Percentiles rank a stretch among this genome's conserved stretches.
These are phyloP conservation scores for Acorus gramineus DNA, from an alignment of 106 monocot species.

Conservation along the genomic window DNA sequence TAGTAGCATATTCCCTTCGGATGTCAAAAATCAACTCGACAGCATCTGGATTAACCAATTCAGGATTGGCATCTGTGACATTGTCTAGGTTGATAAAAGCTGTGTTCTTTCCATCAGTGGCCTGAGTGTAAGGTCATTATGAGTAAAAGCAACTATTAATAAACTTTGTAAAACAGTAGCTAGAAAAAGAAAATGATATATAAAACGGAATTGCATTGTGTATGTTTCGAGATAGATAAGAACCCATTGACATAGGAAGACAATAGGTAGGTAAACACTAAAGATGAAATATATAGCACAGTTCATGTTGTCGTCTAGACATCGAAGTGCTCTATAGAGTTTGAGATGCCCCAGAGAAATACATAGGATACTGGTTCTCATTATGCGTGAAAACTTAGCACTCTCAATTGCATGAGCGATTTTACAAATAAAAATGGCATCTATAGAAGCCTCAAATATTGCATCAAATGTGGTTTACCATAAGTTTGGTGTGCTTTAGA, in stretches of 20 bases:
- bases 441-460: no score
- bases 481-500: no score
- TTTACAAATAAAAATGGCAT: no score
- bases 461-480: no score
- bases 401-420: no score
- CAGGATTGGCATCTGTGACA: slow-evolving; percentile 11
- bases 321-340: no score
- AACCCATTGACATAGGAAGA: background rate
- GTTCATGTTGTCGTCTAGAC: no score
- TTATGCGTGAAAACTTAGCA: no score
- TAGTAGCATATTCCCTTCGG: slow-evolving; percentile 35
- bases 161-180: background rate
- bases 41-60: slow-evolving; percentile 20
- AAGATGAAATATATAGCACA: no score
- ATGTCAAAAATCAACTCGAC: slow-evolving; percentile 23
- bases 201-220: background rate
- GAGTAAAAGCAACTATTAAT: background rate
- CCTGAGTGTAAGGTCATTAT: slow-evolving; percentile 1
- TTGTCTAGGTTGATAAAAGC: slow-evolving; percentile 1
- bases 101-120: slow-evolving; percentile 5
- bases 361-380: no score
- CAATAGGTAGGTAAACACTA: no score
- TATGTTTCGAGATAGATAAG: background rate
- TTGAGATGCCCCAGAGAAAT: no score
- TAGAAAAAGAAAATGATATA: background rate